Evolutionary conservation across 1,284 basidiomycete species (phyloP).

Genomic region (Ganoderma resinaceum): DNA sequence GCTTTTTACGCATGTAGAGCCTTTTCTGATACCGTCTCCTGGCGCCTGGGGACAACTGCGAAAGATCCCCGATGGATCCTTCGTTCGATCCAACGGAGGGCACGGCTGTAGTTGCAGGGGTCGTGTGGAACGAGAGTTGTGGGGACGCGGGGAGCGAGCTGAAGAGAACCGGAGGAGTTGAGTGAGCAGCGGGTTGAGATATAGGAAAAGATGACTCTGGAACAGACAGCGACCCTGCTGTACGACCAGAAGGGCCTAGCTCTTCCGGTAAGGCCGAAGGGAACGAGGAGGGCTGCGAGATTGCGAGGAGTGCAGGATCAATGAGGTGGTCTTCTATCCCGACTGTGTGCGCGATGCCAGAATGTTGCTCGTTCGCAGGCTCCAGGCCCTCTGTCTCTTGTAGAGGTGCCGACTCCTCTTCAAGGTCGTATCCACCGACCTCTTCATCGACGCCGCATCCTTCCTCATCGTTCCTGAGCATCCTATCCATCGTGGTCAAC

Average conservation of each 20-base stretch:
- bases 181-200: neutral
- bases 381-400: neutral
- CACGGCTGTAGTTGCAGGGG: neutral
- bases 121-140: neutral
- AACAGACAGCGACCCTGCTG: neutral
- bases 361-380: neutral
- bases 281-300: slow-evolving; percentile 22
- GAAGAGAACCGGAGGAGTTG: slow-evolving; percentile 9
- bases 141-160: neutral
- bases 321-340: slow-evolving; percentile 35
- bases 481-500: slow-evolving; percentile 54
- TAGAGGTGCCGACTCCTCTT: neutral
- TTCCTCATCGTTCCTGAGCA: slow-evolving; percentile 50
- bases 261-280: neutral
- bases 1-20: slow-evolving; percentile 75
- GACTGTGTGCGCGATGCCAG: neutral
- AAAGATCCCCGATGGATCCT: slow-evolving; percentile 14
- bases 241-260: neutral
- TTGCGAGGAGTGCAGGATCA: slow-evolving; percentile 37
- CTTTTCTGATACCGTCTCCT: slow-evolving; percentile 66
- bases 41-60: slow-evolving; percentile 49
- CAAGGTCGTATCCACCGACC: neutral
- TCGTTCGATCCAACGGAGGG: slow-evolving; percentile 3
- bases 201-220: neutral
- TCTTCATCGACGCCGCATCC: slow-evolving; percentile 1